These are phyloP conservation scores for Arctostaphylos glauca DNA, from an alignment of 148 eudicot species.

Conservation along the genomic window DNA sequence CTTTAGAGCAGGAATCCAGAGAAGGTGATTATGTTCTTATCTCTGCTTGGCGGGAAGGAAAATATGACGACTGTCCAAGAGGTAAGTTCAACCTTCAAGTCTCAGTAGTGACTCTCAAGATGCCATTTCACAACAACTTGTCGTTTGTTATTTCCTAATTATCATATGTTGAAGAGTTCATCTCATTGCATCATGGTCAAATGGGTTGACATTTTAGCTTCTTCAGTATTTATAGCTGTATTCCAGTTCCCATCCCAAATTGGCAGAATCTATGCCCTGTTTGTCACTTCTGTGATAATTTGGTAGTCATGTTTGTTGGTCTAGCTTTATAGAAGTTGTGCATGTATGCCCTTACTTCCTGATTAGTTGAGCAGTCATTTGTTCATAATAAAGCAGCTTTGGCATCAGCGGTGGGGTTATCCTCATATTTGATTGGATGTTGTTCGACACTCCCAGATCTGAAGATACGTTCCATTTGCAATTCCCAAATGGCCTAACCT, in stretches of 20 bases:
- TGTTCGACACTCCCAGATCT: neutral
- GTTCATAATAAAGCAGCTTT: neutral
- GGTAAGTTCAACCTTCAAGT: neutral
- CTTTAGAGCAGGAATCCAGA: neutral
- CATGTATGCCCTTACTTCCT: neutral
- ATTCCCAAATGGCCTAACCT: neutral
- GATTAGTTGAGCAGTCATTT: neutral
- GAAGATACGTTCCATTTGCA: neutral
- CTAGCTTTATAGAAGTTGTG: neutral
- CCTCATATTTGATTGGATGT: neutral
- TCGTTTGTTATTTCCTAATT: neutral
- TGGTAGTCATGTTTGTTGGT: neutral
- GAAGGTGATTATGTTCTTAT: conserved; percentile 9
- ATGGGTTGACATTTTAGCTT: neutral
- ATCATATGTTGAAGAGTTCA: neutral
- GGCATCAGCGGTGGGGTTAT: neutral
- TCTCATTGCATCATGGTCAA: neutral
- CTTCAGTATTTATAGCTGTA: neutral
- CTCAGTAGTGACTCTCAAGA: neutral
- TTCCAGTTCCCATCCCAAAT: neutral
- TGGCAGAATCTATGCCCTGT: neutral
- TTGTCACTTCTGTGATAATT: neutral
- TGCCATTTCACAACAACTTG: neutral
- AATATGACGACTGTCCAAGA: neutral
- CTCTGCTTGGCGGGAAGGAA: neutral